phyloP scores from a whole-genome alignment of 306 rosid genomes.

The Sesbania bispinosa region DNA sequence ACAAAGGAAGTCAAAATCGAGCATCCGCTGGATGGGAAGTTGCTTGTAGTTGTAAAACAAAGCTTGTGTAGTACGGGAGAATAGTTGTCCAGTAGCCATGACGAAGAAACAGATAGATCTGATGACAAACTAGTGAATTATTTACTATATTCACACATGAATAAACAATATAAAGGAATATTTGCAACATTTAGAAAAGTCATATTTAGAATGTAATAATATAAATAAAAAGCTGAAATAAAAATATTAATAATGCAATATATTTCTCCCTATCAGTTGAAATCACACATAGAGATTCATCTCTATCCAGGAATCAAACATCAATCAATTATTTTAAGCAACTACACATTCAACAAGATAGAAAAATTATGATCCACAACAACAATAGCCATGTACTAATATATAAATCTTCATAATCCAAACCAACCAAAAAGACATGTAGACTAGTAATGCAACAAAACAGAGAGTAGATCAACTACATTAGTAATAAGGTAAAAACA shows the following conservation, averaged over 20 bases:
- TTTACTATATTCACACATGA: constrained; percentile 5
- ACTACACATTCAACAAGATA: neutral
- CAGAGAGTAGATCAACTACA: neutral
- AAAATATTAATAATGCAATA: neutral
- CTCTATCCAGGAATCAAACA: neutral
- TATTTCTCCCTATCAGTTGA: neutral
- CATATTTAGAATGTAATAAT: neutral
- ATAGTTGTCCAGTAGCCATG: constrained; percentile 97
- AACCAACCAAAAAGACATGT: neutral
- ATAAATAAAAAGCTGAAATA: neutral
- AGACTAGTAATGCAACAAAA: neutral
- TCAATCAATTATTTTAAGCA: neutral
- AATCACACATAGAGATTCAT: neutral
- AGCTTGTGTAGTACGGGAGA: constrained; percentile 89
- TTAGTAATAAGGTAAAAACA: neutral
- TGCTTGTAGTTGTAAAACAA: constrained; percentile 97
- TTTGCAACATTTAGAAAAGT: neutral
- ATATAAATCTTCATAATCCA: constrained; percentile 1
- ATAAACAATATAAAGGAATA: neutral
- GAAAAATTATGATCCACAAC: neutral
- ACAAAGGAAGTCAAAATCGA: constrained; percentile 98
- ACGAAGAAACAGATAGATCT: constrained; percentile 42
- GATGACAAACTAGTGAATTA: constrained; percentile 27
- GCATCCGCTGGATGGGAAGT: constrained; percentile 97
- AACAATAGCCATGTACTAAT: neutral